Evolutionary conservation across 1,139 yeast genomes (phyloP), one percentile per base, ranked within the genome.

Genomic region (Debaryomyces sp.): DNA sequence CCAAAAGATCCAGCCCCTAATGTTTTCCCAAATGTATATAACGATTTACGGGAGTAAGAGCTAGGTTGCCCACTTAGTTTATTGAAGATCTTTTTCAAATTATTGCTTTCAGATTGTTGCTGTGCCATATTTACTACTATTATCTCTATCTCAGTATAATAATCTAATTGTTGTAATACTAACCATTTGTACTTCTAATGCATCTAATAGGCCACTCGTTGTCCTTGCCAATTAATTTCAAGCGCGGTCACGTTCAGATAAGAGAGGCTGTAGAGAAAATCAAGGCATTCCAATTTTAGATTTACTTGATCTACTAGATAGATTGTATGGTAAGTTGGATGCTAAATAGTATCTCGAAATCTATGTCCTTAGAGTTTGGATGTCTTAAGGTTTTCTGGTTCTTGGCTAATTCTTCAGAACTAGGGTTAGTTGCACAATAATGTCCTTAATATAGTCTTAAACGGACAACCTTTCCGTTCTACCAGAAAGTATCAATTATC

Each of bases 1-100:
- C 97, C 97, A 71, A 88, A 91, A 1, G 96, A 82, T 2, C 97
- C 97, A 1, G 96, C 96, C 6, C 97, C 97, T 15, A 91, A 70
- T 0, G 95, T 87, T 54, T 80, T 81, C 7, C 95, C 96, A 64
- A 89, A 87, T 3, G 82, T 77, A 60, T 87, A 89, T 52, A 78
- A 75, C 39, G 76, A 66, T 64, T 89, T 89, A 54, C 87, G 78
- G 27, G 75, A 64, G 61, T 87, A 87, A 12, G 89, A 81, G 12
- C 75, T 76, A 0, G 96, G 96, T 66, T 89, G 95, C 6, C 94
- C 90, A 44, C 83, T 73, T 39, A 89, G 64, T 59, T 81, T 85
- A 59, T 80, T 73, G 51, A 77, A 51, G 47, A 77, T 55, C 47
- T 66, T 71, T 58, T 72, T 72, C 52, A 74, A 53, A 44, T 57